These are phyloP conservation scores for Backusella macrospora DNA, from an alignment of 192 early-diverging fungal genomes.

Conservation along the genomic window DNA sequence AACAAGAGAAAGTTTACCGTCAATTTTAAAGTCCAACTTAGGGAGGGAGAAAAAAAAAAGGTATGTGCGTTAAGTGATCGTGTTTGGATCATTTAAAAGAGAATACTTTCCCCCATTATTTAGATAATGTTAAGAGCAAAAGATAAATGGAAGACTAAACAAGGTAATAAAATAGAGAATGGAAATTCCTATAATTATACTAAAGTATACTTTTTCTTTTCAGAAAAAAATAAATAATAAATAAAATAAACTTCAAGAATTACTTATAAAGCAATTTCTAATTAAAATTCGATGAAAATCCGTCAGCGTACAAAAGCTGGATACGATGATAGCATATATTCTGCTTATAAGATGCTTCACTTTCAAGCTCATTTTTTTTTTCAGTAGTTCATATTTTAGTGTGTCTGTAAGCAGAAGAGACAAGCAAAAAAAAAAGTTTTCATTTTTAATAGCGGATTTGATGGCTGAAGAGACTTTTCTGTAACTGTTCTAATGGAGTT, in stretches of 20 bases:
- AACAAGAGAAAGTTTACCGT: too few relatives aligned
- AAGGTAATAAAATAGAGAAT: too few relatives aligned
- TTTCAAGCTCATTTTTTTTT: background rate
- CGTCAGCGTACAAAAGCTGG: too few relatives aligned
- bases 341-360: background rate
- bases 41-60: too few relatives aligned
- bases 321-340: background rate
- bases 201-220: background rate
- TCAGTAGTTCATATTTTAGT: background rate
- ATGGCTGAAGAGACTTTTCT: background rate
- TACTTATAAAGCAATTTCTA: conserved; percentile 9
- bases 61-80: too few relatives aligned
- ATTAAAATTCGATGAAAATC: background rate
- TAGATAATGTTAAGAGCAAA: too few relatives aligned
- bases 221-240: background rate
- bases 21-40: too few relatives aligned
- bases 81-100: too few relatives aligned
- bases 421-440: background rate
- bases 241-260: background rate
- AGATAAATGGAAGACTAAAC: too few relatives aligned
- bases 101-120: too few relatives aligned
- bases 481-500: background rate
- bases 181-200: background rate
- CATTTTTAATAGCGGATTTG: background rate
- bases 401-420: background rate